Percentiles rank a stretch among this genome's conserved stretches.
Conservation (phyloP, 176 grass and related monocot genomes). For the Puya raimondii region DNA sequence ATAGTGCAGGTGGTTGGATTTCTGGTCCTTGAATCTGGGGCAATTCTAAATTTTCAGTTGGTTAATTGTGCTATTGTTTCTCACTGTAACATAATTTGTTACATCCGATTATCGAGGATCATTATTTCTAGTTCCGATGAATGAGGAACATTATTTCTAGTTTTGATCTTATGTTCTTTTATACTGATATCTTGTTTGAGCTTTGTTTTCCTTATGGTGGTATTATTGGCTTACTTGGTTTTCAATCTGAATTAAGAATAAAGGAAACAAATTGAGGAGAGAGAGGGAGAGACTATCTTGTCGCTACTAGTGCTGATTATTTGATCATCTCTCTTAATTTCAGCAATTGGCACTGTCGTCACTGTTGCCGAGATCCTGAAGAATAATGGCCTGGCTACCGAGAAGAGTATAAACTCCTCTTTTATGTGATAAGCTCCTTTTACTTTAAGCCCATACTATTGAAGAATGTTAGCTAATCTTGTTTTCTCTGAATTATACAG, state of each 20-base stretch:
- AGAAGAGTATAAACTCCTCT: slow-evolving; percentile 46
- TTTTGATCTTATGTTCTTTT: too few relatives aligned
- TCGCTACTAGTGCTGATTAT: not conserved
- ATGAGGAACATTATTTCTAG: too few relatives aligned
- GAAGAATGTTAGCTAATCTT: not conserved
- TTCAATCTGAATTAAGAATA: too few relatives aligned
- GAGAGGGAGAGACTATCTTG: not conserved
- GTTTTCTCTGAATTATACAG: slow-evolving; percentile 18
- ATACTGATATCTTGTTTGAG: too few relatives aligned
- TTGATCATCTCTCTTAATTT: slow-evolving; percentile 8
- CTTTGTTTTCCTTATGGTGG: too few relatives aligned
- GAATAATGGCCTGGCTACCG: slow-evolving; percentile 69
- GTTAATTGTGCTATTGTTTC: too few relatives aligned
- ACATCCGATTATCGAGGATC: too few relatives aligned
- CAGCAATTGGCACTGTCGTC: slow-evolving; percentile 79
- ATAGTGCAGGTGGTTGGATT: too few relatives aligned
- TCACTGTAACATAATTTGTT: not conserved
- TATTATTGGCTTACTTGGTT: too few relatives aligned
- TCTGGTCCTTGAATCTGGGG: too few relatives aligned
- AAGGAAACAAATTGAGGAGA: not conserved
- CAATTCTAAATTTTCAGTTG: too few relatives aligned
- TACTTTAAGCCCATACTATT: not conserved
- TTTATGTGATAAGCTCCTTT: not conserved
- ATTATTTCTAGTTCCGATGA: too few relatives aligned
- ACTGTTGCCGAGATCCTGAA: slow-evolving; percentile 91